Evolutionary conservation across 768 basidiomycete genomes (phyloP).

Genomic region (Mycena epipterygia): DNA sequence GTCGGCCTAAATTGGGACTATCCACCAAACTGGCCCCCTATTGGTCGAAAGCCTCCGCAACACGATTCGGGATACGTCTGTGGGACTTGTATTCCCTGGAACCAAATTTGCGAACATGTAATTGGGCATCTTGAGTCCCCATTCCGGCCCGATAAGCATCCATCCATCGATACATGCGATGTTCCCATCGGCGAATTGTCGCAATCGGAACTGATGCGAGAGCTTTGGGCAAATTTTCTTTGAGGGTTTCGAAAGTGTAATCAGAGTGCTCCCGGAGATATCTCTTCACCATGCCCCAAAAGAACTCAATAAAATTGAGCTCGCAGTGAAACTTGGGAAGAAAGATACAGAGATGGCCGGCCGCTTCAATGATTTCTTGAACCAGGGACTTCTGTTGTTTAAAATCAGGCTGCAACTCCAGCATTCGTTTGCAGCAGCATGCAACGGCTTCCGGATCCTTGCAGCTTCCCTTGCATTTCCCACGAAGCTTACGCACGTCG

Average conservation of each 20-base stretch:
- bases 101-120: constrained; percentile 27
- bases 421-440: constrained; percentile 30
- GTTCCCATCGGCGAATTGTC: neutral
- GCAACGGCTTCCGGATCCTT: neutral
- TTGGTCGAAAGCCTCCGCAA: neutral
- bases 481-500: neutral
- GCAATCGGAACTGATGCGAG: neutral
- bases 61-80: constrained; percentile 33
- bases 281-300: neutral
- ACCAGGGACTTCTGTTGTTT: constrained; percentile 38
- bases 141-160: constrained; percentile 33
- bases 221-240: constrained; percentile 27
- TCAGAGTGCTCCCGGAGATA: neutral
- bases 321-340: constrained; percentile 40
- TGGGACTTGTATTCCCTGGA: constrained; percentile 36
- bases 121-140: constrained; percentile 28
- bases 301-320: constrained; percentile 5
- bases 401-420: constrained; percentile 43
- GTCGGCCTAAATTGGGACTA: no score
- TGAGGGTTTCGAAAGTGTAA: constrained; percentile 36
- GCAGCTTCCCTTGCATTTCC: neutral
- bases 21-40: no score
- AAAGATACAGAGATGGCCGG: constrained; percentile 39
- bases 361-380: constrained; percentile 41
- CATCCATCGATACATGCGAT: constrained; percentile 26